A percentile compares a stretch with the other conserved stretches of the same genome.
These are phyloP conservation scores for Aspergillus cejpii DNA, from an alignment of 2,329 filamentous ascomycete species.

Conservation along the genomic window DNA sequence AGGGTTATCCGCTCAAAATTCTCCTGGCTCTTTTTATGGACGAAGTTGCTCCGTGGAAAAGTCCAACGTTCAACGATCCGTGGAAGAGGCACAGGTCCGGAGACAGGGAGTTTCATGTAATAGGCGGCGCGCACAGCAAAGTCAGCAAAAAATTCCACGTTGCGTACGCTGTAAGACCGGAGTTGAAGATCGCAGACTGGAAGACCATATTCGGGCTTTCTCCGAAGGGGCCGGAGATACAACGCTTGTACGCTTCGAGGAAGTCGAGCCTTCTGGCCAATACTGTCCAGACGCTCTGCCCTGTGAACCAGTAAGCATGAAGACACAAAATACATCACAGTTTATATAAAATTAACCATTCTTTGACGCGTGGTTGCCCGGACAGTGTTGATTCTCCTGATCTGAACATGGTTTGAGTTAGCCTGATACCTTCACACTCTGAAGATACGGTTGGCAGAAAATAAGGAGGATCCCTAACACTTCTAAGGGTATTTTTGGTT, in stretches of 20 bases:
- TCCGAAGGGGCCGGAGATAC: slow-evolving; percentile 76
- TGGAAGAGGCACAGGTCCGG: slow-evolving; percentile 78
- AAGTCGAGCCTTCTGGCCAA: slow-evolving; percentile 47
- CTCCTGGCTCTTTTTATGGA: slow-evolving; percentile 95
- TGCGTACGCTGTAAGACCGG: slow-evolving; percentile 81
- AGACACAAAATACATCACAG: neutral
- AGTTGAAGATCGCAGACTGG: slow-evolving; percentile 87
- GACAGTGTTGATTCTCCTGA: slow-evolving; percentile 9
- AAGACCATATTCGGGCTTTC: slow-evolving; percentile 65
- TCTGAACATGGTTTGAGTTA: slow-evolving; percentile 10
- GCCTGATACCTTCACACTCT: neutral
- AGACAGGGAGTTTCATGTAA: slow-evolving; percentile 79
- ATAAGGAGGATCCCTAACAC: neutral
- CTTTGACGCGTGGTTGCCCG: slow-evolving; percentile 17
- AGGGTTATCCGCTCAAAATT: slow-evolving; percentile 93
- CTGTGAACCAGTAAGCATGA: slow-evolving; percentile 20
- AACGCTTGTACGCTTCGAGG: slow-evolving; percentile 78
- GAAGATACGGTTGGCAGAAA: neutral
- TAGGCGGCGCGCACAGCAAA: slow-evolving; percentile 93
- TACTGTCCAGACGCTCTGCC: slow-evolving; percentile 32
- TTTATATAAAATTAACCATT: slow-evolving; percentile 25
- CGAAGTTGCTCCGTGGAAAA: slow-evolving; percentile 79
- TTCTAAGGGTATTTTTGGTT: neutral
- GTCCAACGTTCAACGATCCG: slow-evolving; percentile 90
- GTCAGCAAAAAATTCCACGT: slow-evolving; percentile 89